A percentile compares a stretch with the other conserved stretches of the same genome.
Evolutionary conservation across 2,329 filamentous ascomycete species (phyloP).

Genomic region (Septoria petroselini): DNA sequence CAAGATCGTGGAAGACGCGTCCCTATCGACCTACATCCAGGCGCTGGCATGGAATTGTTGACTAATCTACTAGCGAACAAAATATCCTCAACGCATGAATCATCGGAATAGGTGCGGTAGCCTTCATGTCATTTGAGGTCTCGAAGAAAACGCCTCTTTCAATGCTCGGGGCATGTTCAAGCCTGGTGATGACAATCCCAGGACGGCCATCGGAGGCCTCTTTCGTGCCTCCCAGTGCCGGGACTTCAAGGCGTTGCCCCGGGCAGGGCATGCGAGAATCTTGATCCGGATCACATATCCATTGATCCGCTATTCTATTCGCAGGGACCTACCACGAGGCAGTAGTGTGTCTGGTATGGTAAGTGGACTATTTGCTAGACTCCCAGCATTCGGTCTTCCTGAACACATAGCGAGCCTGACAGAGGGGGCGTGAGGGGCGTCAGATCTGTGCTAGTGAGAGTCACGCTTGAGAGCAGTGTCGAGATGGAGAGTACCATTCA

Average conservation of each 20-base stretch:
- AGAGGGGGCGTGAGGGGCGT: conserved; percentile 12
- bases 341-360: conserved; percentile 6
- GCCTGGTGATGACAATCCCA: background rate
- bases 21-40: conserved; percentile 13
- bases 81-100: conserved; percentile 6
- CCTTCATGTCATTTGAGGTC: conserved; percentile 12
- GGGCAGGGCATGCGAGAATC: conserved; percentile 15
- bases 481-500: conserved; percentile 3
- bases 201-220: conserved; percentile 1
- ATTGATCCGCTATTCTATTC: background rate
- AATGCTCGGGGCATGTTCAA: conserved; percentile 16
- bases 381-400: conserved; percentile 14
- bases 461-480: conserved; percentile 15
- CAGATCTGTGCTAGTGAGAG: conserved; percentile 11
- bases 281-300: conserved; percentile 5
- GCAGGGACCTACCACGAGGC: background rate
- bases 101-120: background rate
- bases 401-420: conserved; percentile 10
- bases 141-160: background rate
- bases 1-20: conserved; percentile 6
- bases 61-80: conserved; percentile 4
- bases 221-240: background rate
- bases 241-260: conserved; percentile 2
- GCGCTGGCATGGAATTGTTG: conserved; percentile 16
- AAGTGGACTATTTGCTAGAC: conserved; percentile 12